phyloP scores from a whole-genome alignment of 2,329 filamentous ascomycete species.

The Paecilomyces formosus region DNA sequence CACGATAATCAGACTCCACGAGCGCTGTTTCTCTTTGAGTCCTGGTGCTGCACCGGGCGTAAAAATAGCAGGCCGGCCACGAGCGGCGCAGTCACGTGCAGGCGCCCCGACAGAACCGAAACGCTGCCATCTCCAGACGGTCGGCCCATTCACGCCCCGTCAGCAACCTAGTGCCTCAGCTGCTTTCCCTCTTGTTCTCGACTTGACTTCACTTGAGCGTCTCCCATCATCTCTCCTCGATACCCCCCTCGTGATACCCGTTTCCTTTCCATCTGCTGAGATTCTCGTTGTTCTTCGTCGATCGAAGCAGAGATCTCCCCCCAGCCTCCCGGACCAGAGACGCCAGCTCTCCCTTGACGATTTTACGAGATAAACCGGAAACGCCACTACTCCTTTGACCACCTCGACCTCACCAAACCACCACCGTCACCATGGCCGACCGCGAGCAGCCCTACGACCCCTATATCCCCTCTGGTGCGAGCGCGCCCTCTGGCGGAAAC shows the following conservation, averaged over 20 bases:
- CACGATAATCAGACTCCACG: background rate
- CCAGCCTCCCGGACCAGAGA: background rate
- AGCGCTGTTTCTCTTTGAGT: background rate
- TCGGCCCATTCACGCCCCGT: conserved; percentile 17
- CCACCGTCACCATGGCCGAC: conserved; percentile 44
- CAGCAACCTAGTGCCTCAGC: conserved; percentile 13
- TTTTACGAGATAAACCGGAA: conserved; percentile 7
- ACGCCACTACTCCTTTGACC: conserved; percentile 10
- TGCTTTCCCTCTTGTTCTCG: conserved; percentile 2
- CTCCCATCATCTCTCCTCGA: conserved; percentile 1
- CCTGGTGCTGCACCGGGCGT: background rate
- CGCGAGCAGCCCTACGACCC: conserved; percentile 71
- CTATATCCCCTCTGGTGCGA: conserved; percentile 66
- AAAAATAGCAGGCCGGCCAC: background rate
- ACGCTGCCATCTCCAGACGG: conserved; percentile 16
- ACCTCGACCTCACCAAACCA: background rate
- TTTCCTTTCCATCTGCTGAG: background rate
- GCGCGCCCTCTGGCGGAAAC: conserved; percentile 48
- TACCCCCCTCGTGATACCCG: background rate
- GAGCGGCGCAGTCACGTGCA: conserved; percentile 14
- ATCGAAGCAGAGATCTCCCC: background rate
- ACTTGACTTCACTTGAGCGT: conserved; percentile 2
- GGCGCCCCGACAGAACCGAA: conserved; percentile 16
- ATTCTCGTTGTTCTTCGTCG: background rate
- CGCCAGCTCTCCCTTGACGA: conserved; percentile 11